Conservation (phyloP, 2,329 filamentous ascomycete genomes). For the Cytospora paraplurivora region DNA sequence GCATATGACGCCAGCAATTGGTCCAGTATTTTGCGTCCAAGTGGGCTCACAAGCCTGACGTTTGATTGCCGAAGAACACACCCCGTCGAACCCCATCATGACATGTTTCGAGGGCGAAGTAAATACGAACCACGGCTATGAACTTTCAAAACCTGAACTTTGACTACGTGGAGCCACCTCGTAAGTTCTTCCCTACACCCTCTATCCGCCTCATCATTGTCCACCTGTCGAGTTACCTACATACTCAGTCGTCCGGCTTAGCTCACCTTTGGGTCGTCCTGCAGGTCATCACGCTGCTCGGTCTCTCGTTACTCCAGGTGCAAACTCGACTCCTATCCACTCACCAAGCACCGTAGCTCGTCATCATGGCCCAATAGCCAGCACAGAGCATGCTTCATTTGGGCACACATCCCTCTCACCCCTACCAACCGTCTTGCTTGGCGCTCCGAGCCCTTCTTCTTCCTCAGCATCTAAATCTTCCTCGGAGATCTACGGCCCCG, state of each 20-base stretch:
- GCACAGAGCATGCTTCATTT: constrained; percentile 33
- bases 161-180: constrained; percentile 32
- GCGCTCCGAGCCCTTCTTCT: constrained; percentile 45
- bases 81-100: constrained; percentile 19
- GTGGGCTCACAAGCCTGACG: constrained; percentile 20
- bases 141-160: constrained; percentile 31
- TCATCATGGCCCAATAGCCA: constrained; percentile 29
- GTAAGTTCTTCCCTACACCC: constrained; percentile 30
- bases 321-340: constrained; percentile 8
- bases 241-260: constrained; percentile 23
- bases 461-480: constrained; percentile 39
- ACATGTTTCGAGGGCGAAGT: constrained; percentile 24
- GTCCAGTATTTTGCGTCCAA: constrained; percentile 10
- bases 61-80: constrained; percentile 13
- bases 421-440: constrained; percentile 40
- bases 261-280: constrained; percentile 14
- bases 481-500: constrained; percentile 48
- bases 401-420: constrained; percentile 38
- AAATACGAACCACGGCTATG: constrained; percentile 22
- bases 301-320: background rate
- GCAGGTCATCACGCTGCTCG: constrained; percentile 5
- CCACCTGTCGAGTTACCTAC: background rate
- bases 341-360: constrained; percentile 25
- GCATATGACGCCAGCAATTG: constrained; percentile 24
- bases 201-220: constrained; percentile 1